Conservation (phyloP, 768 basidiomycete species). For the Ramaria rubella region DNA sequence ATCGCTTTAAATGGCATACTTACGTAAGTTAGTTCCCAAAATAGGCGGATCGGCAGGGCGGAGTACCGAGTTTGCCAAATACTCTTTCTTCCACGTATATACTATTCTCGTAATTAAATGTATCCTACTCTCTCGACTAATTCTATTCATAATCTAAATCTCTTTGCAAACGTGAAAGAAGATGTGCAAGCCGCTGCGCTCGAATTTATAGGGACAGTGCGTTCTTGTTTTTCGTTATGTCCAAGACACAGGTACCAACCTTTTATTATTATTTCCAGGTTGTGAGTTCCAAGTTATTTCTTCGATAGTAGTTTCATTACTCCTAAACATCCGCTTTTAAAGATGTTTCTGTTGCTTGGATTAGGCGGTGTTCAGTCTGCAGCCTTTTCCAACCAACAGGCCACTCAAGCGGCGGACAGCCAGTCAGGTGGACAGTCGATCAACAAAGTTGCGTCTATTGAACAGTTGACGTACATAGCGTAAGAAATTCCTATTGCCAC, state of each 20-base stretch:
- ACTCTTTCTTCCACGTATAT: no score
- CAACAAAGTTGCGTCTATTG: constrained; percentile 21
- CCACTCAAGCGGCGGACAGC: constrained; percentile 23
- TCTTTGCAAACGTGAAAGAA: not conserved
- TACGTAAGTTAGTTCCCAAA: no score
- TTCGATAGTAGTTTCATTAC: not conserved
- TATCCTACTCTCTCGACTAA: no score
- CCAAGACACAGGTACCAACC: not conserved
- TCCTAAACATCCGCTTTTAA: constrained; percentile 3
- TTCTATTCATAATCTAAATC: not conserved
- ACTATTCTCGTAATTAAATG: no score
- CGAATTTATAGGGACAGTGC: constrained; percentile 49
- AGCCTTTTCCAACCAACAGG: constrained; percentile 14
- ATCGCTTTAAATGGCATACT: no score
- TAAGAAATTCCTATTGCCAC: not conserved
- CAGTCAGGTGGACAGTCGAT: constrained; percentile 13
- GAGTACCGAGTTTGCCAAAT: no score
- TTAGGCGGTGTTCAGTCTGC: constrained; percentile 60
- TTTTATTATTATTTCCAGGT: not conserved
- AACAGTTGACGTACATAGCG: constrained; percentile 49
- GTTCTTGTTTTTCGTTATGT: not conserved
- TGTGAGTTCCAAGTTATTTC: not conserved
- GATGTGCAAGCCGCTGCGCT: constrained; percentile 37
- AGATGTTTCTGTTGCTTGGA: constrained; percentile 57
- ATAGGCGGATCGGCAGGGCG: no score